Conservation (phyloP, 129 eudicot genomes). For the Silybum marianum region DNA sequence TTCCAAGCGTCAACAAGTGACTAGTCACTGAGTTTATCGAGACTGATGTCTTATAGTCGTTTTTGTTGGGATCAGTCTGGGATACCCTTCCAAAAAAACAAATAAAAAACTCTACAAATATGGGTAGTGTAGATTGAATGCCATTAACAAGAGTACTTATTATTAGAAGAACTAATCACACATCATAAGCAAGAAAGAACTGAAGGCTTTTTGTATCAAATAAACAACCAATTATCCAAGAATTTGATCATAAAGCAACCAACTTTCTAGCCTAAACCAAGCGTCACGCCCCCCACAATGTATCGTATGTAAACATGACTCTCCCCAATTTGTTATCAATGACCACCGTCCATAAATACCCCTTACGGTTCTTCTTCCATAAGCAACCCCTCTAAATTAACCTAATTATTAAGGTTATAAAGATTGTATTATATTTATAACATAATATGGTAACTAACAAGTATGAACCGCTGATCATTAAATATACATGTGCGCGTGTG, state of each 20-base stretch:
- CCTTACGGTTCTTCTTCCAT: neutral
- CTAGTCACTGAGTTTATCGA: too few species aligned
- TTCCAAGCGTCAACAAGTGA: too few species aligned
- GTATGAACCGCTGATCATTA: neutral
- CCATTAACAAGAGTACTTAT: too few species aligned
- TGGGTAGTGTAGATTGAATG: too few species aligned
- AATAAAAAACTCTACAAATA: too few species aligned
- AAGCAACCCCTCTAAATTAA: neutral
- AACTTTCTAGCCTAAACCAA: neutral
- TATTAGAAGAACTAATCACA: too few species aligned
- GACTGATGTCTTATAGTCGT: too few species aligned
- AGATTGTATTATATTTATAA: neutral
- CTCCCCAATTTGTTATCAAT: neutral
- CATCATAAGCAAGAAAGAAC: too few species aligned
- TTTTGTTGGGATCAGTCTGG: too few species aligned
- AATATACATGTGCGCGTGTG: neutral
- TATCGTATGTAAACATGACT: neutral
- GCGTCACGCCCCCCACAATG: neutral
- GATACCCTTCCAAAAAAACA: too few species aligned
- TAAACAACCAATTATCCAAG: neutral
- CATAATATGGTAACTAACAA: too few species aligned
- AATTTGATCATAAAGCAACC: neutral
- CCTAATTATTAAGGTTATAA: neutral
- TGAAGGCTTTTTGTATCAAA: neutral
- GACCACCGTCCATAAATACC: neutral